These are phyloP conservation scores for Suillus bovinus DNA, from an alignment of 768 basidiomycete species.

Conservation along the genomic window DNA sequence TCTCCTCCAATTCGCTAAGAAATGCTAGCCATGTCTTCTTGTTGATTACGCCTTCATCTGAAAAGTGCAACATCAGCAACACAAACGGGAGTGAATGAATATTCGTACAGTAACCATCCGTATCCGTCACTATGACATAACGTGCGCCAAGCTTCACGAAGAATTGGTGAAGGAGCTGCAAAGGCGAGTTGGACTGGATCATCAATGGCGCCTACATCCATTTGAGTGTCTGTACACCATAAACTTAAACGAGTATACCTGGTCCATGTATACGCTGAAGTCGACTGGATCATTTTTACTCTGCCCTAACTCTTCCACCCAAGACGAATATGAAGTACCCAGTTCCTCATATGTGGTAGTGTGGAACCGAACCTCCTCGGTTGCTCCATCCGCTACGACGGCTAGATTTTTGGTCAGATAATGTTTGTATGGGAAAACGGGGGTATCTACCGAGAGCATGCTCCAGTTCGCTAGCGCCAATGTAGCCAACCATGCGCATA, in stretches of 20 bases:
- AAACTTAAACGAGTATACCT: constrained; percentile 44
- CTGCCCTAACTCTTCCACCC: constrained; percentile 40
- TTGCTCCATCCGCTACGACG: constrained; percentile 72
- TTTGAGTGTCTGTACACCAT: neutral
- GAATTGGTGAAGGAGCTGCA: constrained; percentile 91
- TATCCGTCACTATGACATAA: constrained; percentile 83
- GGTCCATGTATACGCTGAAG: constrained; percentile 89
- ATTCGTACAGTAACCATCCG: constrained; percentile 74
- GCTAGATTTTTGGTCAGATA: constrained; percentile 39
- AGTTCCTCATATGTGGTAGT: constrained; percentile 41
- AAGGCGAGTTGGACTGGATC: constrained; percentile 78
- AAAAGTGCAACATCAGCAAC: neutral
- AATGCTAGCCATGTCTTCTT: constrained; percentile 95
- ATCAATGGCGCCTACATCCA: constrained; percentile 76
- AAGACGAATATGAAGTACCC: constrained; percentile 62
- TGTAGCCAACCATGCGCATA: constrained; percentile 80
- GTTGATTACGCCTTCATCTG: constrained; percentile 89
- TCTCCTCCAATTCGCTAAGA: constrained; percentile 72
- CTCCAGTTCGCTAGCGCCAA: constrained; percentile 91
- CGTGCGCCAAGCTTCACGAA: constrained; percentile 93
- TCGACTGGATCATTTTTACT: constrained; percentile 60
- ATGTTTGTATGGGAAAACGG: neutral
- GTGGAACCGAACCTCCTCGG: constrained; percentile 68
- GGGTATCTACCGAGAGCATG: constrained; percentile 76
- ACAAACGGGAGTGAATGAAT: constrained; percentile 13